These are phyloP conservation scores for Saururus chinensis DNA, from an alignment of 164 flowering plant genomes.

Conservation along the genomic window DNA sequence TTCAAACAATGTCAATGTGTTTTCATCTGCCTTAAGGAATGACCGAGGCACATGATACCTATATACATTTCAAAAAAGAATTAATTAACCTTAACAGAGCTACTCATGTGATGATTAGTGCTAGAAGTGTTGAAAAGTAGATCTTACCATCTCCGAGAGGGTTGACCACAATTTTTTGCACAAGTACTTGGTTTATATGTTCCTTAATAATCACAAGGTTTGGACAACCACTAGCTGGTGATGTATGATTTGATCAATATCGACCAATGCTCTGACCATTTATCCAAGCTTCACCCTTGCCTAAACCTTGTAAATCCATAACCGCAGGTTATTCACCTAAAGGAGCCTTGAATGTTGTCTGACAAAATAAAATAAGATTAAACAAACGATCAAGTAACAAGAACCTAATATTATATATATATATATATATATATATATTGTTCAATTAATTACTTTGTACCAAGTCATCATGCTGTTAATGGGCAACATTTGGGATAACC, in stretches of 20 bases:
- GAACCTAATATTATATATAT: neutral
- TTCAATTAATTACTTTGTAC: neutral
- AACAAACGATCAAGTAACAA: neutral
- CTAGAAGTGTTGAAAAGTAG: neutral
- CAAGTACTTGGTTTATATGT: slow-evolving; percentile 33
- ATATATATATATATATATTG: neutral
- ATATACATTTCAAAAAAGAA: neutral
- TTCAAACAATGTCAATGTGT: neutral
- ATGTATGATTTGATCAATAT: slow-evolving; percentile 31
- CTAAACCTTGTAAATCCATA: slow-evolving; percentile 36
- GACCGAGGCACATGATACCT: slow-evolving; percentile 55
- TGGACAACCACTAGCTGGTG: neutral
- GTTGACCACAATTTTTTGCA: slow-evolving; percentile 12
- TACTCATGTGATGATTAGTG: neutral
- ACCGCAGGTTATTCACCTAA: slow-evolving; percentile 33
- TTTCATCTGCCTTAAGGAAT: slow-evolving; percentile 28
- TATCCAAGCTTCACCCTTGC: slow-evolving; percentile 54
- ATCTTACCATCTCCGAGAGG: neutral
- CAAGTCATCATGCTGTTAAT: neutral
- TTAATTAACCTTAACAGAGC: neutral
- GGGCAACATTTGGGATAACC: neutral
- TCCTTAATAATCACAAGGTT: slow-evolving; percentile 61
- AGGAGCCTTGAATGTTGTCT: slow-evolving; percentile 44
- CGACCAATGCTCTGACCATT: slow-evolving; percentile 58
- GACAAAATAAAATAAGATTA: neutral